phyloP scores from a whole-genome alignment of 768 basidiomycete genomes.

The Strobilomyces echinocephalus region DNA sequence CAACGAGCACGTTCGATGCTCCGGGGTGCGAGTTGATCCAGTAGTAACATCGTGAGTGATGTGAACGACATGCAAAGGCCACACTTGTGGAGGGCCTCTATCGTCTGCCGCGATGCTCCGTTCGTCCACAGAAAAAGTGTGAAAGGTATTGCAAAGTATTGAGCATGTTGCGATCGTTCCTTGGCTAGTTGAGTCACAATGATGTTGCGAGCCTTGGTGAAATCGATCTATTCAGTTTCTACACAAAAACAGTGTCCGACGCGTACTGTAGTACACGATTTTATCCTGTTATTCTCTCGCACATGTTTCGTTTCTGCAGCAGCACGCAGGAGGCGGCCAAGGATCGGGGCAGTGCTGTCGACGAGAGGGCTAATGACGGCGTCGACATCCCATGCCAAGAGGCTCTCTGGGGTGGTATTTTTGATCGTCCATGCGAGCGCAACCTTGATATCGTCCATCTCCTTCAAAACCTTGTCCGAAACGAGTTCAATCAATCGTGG shows the following conservation, averaged over 20 bases:
- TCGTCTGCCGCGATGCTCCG: background rate
- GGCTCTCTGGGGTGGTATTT: background rate
- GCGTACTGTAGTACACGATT: background rate
- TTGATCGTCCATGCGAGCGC: background rate
- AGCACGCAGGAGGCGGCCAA: background rate
- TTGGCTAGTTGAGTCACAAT: background rate
- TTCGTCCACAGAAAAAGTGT: no score
- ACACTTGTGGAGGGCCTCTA: background rate
- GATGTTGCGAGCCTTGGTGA: background rate
- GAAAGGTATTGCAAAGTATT: background rate
- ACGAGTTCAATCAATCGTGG: background rate
- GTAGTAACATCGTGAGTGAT: background rate
- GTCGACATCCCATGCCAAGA: background rate
- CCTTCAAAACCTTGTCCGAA: background rate
- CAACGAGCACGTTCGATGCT: background rate
- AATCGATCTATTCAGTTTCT: background rate
- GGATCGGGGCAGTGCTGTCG: background rate
- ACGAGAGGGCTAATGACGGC: background rate
- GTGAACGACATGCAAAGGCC: background rate
- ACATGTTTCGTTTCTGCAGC: background rate
- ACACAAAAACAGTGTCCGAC: background rate
- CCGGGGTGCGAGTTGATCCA: background rate
- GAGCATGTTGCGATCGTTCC: background rate
- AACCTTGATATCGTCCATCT: background rate
- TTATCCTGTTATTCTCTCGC: background rate